phyloP scores from a whole-genome alignment of 768 basidiomycete species.

The Sarcodon sp. region DNA sequence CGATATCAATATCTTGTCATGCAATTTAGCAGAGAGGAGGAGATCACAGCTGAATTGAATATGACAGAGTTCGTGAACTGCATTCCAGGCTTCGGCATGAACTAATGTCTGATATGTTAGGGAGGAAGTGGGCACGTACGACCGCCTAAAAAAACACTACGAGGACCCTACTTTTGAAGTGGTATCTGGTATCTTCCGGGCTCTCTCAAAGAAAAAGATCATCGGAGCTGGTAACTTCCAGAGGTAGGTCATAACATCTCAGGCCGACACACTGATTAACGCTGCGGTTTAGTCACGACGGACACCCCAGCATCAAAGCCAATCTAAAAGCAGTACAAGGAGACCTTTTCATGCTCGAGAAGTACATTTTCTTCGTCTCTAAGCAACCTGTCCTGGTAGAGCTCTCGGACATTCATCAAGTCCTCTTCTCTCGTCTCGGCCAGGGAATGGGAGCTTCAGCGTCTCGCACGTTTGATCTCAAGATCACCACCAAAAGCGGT shows the following conservation, averaged over 20 bases:
- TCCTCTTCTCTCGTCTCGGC: conserved; percentile 89
- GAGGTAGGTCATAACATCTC: conserved; percentile 33
- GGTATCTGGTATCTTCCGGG: conserved; percentile 87
- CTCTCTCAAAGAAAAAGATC: conserved; percentile 83
- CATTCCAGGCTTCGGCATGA: background rate
- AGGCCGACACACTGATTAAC: background rate
- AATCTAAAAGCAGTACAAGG: conserved; percentile 96
- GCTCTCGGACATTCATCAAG: conserved; percentile 79
- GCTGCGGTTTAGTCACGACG: conserved; percentile 48
- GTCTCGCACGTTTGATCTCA: conserved; percentile 88
- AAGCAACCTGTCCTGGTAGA: conserved; percentile 90
- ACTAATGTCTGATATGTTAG: conserved; percentile 20
- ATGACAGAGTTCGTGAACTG: conserved; percentile 63
- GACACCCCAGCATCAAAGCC: conserved; percentile 92
- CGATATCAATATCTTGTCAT: conserved; percentile 96
- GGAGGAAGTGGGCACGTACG: conserved; percentile 67
- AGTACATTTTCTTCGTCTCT: conserved; percentile 95
- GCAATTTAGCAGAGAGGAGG: conserved; percentile 96
- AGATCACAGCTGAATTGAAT: conserved; percentile 91
- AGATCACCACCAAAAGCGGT: conserved; percentile 74
- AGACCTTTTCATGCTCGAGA: conserved; percentile 95
- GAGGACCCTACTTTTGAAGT: conserved; percentile 95
- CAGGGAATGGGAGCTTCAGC: conserved; percentile 71
- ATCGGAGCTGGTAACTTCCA: conserved; percentile 79
- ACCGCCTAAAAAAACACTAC: conserved; percentile 84